phyloP scores from a whole-genome alignment of 1,284 basidiomycete genomes.

The Polyporus tsugae region DNA sequence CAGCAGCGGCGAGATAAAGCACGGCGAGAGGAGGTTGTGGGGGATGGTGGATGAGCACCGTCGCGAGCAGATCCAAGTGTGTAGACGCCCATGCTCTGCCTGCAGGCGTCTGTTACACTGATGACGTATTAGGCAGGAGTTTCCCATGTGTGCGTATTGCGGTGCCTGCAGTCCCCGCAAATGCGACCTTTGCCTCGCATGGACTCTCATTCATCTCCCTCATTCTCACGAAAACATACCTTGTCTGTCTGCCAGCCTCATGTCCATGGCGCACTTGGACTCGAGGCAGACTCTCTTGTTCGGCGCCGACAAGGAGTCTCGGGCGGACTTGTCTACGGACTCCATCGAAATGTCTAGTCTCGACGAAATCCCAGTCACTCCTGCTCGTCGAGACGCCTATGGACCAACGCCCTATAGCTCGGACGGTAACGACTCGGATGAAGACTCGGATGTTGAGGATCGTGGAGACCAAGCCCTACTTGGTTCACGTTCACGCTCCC shows the following conservation, averaged over 20 bases:
- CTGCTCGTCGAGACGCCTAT: slow-evolving; percentile 34
- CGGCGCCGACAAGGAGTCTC: slow-evolving; percentile 24
- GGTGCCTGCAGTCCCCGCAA: not conserved
- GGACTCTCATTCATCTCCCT: not conserved
- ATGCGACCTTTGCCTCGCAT: not conserved
- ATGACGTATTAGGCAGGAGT: slow-evolving; percentile 15
- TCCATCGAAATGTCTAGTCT: slow-evolving; percentile 50
- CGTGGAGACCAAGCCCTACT: slow-evolving; percentile 47
- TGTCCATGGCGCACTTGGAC: slow-evolving; percentile 19
- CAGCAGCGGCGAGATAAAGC: slow-evolving; percentile 16
- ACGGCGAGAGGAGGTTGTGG: slow-evolving; percentile 23
- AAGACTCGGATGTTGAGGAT: slow-evolving; percentile 42
- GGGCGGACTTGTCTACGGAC: slow-evolving; percentile 30
- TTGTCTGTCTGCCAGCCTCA: slow-evolving; percentile 8
- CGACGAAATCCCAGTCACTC: slow-evolving; percentile 42
- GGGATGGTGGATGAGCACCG: slow-evolving; percentile 29
- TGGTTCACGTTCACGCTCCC: slow-evolving; percentile 37
- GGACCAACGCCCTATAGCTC: slow-evolving; percentile 32
- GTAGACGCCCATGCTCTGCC: slow-evolving; percentile 29
- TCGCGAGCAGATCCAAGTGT: slow-evolving; percentile 39
- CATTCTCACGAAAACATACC: slow-evolving; percentile 6
- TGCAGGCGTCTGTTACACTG: slow-evolving; percentile 28
- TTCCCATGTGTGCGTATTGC: slow-evolving; percentile 29
- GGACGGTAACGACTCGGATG: slow-evolving; percentile 39
- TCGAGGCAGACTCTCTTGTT: slow-evolving; percentile 29